Evolutionary conservation across 305 asterid species (phyloP).

Genomic region (Striga hermonthica): DNA sequence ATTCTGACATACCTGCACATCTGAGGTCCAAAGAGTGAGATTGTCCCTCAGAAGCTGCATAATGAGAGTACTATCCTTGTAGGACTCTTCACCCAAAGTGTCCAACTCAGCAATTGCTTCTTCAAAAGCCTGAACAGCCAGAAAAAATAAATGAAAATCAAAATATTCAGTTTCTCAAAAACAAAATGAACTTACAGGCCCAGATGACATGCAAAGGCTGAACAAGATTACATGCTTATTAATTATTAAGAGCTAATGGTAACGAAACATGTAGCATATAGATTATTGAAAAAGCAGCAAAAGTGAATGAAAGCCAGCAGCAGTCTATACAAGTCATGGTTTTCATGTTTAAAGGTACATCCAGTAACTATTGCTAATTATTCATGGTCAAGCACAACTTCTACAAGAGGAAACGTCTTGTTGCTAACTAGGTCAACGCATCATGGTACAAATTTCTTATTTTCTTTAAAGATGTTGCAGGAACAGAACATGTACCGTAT

Average conservation of each 20-base stretch:
- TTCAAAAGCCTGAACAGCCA: constrained; percentile 40
- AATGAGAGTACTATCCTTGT: constrained; percentile 71
- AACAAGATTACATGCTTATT: not conserved
- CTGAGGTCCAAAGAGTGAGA: constrained; percentile 72
- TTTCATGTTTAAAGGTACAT: not conserved
- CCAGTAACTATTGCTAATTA: not conserved
- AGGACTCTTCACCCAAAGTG: constrained; percentile 63
- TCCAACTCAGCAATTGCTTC: constrained; percentile 71
- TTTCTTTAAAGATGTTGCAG: too few relatives aligned
- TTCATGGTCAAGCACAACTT: not conserved
- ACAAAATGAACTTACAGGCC: constrained; percentile 5
- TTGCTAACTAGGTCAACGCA: too few relatives aligned
- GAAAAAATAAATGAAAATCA: not conserved
- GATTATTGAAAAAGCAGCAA: constrained; percentile 1
- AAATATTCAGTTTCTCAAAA: not conserved
- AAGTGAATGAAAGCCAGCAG: not conserved
- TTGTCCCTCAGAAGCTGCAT: constrained; percentile 73
- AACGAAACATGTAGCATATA: not conserved
- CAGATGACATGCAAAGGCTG: constrained; percentile 15
- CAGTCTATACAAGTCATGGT: not conserved
- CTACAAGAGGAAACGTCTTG: too few relatives aligned
- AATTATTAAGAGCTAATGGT: constrained; percentile 6
- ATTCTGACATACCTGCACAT: constrained; percentile 48
- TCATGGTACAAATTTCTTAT: too few relatives aligned
- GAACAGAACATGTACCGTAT: too few relatives aligned